Evolutionary conservation across 805 yeast species (phyloP).

Genomic region (Saccharomycopsis sp.): DNA sequence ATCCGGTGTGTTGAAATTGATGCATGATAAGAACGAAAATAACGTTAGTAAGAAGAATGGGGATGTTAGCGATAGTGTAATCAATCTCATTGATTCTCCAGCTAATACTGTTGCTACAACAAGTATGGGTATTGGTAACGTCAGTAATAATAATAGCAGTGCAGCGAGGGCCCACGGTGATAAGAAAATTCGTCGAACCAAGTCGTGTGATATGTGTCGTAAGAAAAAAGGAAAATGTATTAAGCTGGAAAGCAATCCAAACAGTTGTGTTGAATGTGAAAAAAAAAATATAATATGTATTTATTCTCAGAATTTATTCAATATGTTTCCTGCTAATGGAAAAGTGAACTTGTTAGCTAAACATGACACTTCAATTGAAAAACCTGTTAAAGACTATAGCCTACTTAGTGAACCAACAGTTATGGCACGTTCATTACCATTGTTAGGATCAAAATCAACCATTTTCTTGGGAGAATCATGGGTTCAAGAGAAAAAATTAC

Average conservation of each 20-base stretch:
- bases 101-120: background rate
- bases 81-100: too few species aligned
- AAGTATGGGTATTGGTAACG: background rate
- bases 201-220: conserved; percentile 25
- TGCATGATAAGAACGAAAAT: conserved; percentile 7
- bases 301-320: conserved; percentile 10
- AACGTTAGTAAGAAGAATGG: background rate
- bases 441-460: conserved; percentile 27
- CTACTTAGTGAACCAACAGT: conserved; percentile 26
- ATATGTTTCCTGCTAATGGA: conserved; percentile 6
- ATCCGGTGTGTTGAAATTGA: conserved; percentile 19
- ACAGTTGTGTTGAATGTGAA: background rate
- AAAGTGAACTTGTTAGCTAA: conserved; percentile 4
- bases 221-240: conserved; percentile 25
- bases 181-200: conserved; percentile 22
- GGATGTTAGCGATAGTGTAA: background rate
- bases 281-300: conserved; percentile 14
- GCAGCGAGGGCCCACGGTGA: conserved; percentile 16
- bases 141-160: background rate
- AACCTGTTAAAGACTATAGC: conserved; percentile 28
- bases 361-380: conserved; percentile 22
- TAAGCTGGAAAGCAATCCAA: conserved; percentile 10
- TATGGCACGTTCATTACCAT: conserved; percentile 26
- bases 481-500: conserved; percentile 24
- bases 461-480: conserved; percentile 26